Percentiles rank a stretch among this genome's conserved stretches.
phyloP scores from a whole-genome alignment of 768 basidiomycete species.

The Amanita muscaria region DNA sequence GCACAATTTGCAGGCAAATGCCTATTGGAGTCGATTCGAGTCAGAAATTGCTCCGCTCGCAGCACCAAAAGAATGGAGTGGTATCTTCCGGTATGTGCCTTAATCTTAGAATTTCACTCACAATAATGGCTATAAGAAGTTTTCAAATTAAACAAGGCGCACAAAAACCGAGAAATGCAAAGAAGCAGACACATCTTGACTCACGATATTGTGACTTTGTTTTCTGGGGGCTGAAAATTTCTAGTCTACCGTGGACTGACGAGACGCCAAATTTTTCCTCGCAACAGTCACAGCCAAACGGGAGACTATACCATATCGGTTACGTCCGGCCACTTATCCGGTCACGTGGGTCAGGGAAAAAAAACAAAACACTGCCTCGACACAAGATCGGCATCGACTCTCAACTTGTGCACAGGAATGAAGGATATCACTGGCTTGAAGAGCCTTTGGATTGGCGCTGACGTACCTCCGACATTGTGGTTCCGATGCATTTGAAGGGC shows the following conservation, averaged over 20 bases:
- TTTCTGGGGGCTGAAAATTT: too few relatives aligned
- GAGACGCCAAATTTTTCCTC: too few relatives aligned
- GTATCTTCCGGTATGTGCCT: constrained; percentile 4
- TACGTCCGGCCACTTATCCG: not conserved
- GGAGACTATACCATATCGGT: not conserved
- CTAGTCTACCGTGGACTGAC: too few relatives aligned
- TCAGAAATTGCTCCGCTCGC: not conserved
- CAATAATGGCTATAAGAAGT: not conserved
- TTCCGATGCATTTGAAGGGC: too few relatives aligned
- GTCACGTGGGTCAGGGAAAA: constrained; percentile 1
- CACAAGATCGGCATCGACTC: too few relatives aligned
- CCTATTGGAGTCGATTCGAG: not conserved
- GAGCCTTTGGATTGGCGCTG: too few relatives aligned
- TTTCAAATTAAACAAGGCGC: not conserved
- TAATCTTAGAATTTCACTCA: too few relatives aligned
- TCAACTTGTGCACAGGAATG: constrained; percentile 4
- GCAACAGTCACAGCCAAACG: not conserved
- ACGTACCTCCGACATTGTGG: too few relatives aligned
- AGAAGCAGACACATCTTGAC: too few relatives aligned
- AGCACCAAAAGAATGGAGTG: not conserved
- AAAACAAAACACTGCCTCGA: too few relatives aligned
- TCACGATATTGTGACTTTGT: too few relatives aligned
- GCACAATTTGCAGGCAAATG: not conserved
- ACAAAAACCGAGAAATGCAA: not conserved
- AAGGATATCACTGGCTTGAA: too few relatives aligned